Conservation (phyloP, 495 filamentous ascomycete genomes). For the Sordaria brevicollis region DNA sequence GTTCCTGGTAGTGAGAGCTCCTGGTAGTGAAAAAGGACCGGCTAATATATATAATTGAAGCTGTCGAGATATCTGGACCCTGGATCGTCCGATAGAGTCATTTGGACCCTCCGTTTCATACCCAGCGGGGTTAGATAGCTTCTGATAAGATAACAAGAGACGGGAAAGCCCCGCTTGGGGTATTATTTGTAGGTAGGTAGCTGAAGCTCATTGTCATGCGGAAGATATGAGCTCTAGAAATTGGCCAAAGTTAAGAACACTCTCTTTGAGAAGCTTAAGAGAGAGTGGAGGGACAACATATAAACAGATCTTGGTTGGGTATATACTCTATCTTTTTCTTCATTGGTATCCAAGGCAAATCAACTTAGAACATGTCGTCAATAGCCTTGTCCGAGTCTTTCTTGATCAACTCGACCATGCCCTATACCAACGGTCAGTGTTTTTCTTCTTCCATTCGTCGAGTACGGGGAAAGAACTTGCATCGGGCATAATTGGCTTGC, state of each 20-base stretch:
- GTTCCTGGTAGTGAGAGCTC: too few relatives aligned
- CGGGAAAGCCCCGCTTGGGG: constrained; percentile 4
- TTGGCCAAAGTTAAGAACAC: neutral
- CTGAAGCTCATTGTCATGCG: constrained; percentile 1
- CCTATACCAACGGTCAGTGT: constrained; percentile 35
- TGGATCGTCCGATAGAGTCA: neutral
- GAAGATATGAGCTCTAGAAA: neutral
- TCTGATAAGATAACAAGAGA: constrained; percentile 14
- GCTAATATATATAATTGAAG: neutral
- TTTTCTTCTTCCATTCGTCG: neutral
- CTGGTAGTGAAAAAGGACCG: too few relatives aligned
- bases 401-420: constrained; percentile 89
- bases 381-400: constrained; percentile 88
- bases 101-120: neutral
- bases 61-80: neutral
- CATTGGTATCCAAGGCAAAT: neutral
- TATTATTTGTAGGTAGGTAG: neutral
- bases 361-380: constrained; percentile 65
- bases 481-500: constrained; percentile 79
- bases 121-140: neutral
- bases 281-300: neutral
- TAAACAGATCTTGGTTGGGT: neutral
- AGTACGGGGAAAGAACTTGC: constrained; percentile 37
- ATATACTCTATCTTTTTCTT: neutral
- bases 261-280: neutral